phyloP scores from a whole-genome alignment of 2,329 filamentous ascomycete genomes.

The Neonectria sp. region DNA sequence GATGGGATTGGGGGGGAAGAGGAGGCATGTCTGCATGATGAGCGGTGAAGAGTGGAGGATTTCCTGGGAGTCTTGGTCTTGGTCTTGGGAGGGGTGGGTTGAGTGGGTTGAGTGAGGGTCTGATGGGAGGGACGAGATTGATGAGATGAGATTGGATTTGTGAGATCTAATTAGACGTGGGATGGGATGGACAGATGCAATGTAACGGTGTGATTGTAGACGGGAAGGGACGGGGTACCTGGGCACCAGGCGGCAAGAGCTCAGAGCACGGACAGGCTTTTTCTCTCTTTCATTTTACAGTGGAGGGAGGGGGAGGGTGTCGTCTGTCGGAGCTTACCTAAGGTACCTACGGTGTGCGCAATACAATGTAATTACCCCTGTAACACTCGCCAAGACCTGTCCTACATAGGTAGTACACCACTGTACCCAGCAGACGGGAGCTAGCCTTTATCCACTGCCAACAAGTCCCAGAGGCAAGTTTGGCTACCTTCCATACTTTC shows the following conservation, averaged over 20 bases:
- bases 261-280: too few species aligned
- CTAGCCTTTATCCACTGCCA: conserved; percentile 12
- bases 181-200: conserved; percentile 9
- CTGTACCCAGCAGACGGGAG: too few species aligned
- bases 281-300: too few species aligned
- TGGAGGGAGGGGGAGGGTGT: too few species aligned
- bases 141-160: conserved; percentile 20
- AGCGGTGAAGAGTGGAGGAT: too few species aligned
- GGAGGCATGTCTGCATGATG: background rate
- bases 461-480: background rate
- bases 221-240: too few species aligned
- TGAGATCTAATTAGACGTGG: conserved; percentile 15
- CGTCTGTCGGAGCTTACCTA: too few species aligned
- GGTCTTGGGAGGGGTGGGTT: background rate
- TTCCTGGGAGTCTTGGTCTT: too few species aligned
- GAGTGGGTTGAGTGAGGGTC: background rate
- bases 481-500: background rate
- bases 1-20: background rate
- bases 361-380: too few species aligned
- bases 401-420: too few species aligned
- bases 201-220: conserved; percentile 20
- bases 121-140: background rate
- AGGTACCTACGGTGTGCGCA: too few species aligned
- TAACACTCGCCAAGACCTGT: conserved; percentile 12
- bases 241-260: too few species aligned